Evolutionary conservation across 2,329 filamentous ascomycete genomes (phyloP).

Genomic region (Monilinia laxa): DNA sequence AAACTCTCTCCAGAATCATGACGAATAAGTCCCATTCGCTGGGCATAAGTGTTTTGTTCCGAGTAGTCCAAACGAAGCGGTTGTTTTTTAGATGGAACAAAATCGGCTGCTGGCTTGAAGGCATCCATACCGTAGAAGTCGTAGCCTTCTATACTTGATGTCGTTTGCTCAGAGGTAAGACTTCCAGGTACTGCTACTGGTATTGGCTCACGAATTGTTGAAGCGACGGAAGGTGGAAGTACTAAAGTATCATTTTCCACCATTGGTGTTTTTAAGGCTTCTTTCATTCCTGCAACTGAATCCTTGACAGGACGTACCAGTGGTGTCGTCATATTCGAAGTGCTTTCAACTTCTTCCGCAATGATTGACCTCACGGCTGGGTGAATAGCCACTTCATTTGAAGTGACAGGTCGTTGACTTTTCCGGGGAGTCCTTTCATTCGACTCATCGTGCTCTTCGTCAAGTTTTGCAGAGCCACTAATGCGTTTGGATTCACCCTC

Average conservation of each 20-base stretch:
- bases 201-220: conserved; percentile 34
- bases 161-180: conserved; percentile 26
- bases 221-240: conserved; percentile 35
- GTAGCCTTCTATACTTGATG: conserved; percentile 52
- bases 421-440: conserved; percentile 36
- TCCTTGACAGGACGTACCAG: conserved; percentile 53
- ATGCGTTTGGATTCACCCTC: conserved; percentile 35
- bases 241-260: conserved; percentile 39
- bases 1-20: conserved; percentile 61
- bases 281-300: conserved; percentile 30
- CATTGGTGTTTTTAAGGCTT: conserved; percentile 34
- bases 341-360: conserved; percentile 56
- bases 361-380: conserved; percentile 30
- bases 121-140: conserved; percentile 65
- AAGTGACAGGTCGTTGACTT: conserved; percentile 22
- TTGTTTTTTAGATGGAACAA: conserved; percentile 48
- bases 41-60: conserved; percentile 25
- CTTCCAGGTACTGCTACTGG: conserved; percentile 32
- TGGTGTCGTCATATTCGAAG: conserved; percentile 61
- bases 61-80: conserved; percentile 42
- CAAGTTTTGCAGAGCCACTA: conserved; percentile 27
- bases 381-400: conserved; percentile 28
- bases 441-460: conserved; percentile 21
- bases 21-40: conserved; percentile 42
- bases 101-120: conserved; percentile 52